A percentile compares a stretch with the other conserved stretches of the same genome.
These are phyloP conservation scores for Thielaviopsis populi DNA, from an alignment of 2,329 filamentous ascomycete genomes.

Conservation along the genomic window DNA sequence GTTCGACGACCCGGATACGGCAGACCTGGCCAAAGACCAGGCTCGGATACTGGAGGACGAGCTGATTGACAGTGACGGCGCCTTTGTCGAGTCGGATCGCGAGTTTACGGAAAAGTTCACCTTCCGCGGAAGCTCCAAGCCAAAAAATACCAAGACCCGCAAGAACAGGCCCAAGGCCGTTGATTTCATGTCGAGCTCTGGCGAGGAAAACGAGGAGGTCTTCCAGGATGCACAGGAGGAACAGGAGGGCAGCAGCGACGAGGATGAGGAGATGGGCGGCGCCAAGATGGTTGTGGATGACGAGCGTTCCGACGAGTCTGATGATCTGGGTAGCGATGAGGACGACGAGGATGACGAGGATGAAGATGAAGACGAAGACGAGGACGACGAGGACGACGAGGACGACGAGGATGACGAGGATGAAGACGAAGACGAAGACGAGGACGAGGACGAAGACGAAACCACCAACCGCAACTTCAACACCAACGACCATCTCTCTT, in stretches of 20 bases:
- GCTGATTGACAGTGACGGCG: conserved; percentile 50
- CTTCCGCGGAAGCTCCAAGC: conserved; percentile 44
- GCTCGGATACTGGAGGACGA: conserved; percentile 35
- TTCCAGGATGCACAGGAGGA: conserved; percentile 27
- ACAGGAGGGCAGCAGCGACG: conserved; percentile 26
- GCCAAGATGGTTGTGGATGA: conserved; percentile 23
- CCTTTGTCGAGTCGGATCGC: conserved; percentile 71
- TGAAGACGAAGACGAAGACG: conserved; percentile 23
- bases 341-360: conserved; percentile 26
- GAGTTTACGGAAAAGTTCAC: conserved; percentile 64
- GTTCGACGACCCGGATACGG: conserved; percentile 42
- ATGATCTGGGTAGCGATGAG: conserved; percentile 25
- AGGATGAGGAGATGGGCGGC: conserved; percentile 26
- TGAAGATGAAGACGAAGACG: conserved; percentile 27
- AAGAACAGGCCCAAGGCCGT: conserved; percentile 35
- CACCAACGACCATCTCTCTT: conserved; percentile 11
- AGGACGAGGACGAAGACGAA: conserved; percentile 20
- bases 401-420: conserved; percentile 26
- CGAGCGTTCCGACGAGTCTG: conserved; percentile 22
- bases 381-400: conserved; percentile 23
- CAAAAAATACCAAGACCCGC: conserved; percentile 24
- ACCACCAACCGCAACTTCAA: conserved; percentile 16
- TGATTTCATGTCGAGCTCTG: conserved; percentile 41
- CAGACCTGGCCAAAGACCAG: conserved; percentile 38
- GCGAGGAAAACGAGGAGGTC: conserved; percentile 27